Evolutionary conservation across 2,329 filamentous ascomycete genomes (phyloP).

Genomic region (Didymella lethalis): DNA sequence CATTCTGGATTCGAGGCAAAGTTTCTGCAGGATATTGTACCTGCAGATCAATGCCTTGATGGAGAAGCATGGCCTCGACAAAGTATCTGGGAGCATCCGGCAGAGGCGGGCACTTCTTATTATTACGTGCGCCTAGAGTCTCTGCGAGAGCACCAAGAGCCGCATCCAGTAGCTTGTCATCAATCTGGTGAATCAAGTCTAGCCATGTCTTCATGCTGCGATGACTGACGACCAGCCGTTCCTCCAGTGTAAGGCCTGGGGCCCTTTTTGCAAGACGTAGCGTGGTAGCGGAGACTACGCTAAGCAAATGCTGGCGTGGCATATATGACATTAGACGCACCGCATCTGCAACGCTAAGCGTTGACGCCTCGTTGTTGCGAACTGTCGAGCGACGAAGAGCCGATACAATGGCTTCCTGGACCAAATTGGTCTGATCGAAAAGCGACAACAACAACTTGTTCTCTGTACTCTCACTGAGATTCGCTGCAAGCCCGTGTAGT

Average conservation of each 20-base stretch:
- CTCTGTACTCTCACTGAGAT: constrained; percentile 1
- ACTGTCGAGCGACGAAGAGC: neutral
- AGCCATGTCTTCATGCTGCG: constrained; percentile 29
- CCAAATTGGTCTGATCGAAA: neutral
- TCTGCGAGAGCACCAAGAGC: constrained; percentile 3
- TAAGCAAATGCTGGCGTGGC: constrained; percentile 18
- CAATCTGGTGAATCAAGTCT: constrained; percentile 29
- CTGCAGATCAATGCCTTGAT: constrained; percentile 1
- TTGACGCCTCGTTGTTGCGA: constrained; percentile 5
- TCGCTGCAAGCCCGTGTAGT: constrained; percentile 8
- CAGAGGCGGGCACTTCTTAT: neutral
- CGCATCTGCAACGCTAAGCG: constrained; percentile 5
- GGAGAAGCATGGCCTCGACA: constrained; percentile 7
- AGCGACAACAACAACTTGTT: constrained; percentile 3
- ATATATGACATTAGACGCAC: constrained; percentile 25
- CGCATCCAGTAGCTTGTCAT: constrained; percentile 12
- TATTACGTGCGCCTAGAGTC: neutral
- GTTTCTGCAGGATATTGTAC: constrained; percentile 6
- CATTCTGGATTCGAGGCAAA: neutral
- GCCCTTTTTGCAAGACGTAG: constrained; percentile 14
- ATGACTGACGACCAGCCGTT: neutral
- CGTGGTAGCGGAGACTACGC: constrained; percentile 21
- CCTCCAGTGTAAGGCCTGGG: neutral
- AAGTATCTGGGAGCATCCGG: neutral
- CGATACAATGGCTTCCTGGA: neutral